Conservation (phyloP, 495 filamentous ascomycete genomes). For the Cercophora samala region DNA sequence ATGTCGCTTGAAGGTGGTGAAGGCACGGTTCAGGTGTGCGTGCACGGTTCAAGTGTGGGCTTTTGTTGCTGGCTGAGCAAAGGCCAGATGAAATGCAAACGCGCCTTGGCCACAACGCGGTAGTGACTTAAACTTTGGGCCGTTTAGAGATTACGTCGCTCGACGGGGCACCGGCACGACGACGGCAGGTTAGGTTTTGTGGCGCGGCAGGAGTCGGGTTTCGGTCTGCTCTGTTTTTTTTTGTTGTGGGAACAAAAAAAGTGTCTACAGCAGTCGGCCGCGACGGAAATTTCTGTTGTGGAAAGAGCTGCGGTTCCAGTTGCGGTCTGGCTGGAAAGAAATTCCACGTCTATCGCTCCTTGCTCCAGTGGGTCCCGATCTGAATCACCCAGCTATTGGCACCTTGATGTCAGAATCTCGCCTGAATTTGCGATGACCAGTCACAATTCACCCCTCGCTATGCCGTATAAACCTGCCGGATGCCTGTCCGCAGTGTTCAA, state of each 20-base stretch:
- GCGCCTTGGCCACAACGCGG: slow-evolving; percentile 13
- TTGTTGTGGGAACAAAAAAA: neutral
- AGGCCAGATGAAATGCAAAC: slow-evolving; percentile 3
- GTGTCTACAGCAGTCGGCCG: neutral
- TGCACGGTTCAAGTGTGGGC: slow-evolving; percentile 13
- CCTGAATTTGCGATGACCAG: neutral
- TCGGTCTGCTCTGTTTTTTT: neutral
- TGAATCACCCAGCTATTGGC: slow-evolving; percentile 6
- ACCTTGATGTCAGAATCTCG: slow-evolving; percentile 1
- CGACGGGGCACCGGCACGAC: neutral
- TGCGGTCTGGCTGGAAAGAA: slow-evolving; percentile 2
- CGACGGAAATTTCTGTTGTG: neutral
- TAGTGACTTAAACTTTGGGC: slow-evolving; percentile 1
- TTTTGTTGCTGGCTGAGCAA: slow-evolving; percentile 7
- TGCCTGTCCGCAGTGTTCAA: neutral
- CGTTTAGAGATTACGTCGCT: neutral
- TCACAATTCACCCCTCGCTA: neutral
- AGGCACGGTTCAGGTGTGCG: slow-evolving; percentile 8
- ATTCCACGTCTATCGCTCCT: slow-evolving; percentile 5
- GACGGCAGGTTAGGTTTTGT: neutral
- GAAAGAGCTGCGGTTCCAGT: neutral
- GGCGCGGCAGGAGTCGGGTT: too few relatives aligned
- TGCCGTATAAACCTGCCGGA: neutral
- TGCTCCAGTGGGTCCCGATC: slow-evolving; percentile 5
- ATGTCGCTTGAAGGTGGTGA: slow-evolving; percentile 6